phyloP scores from a whole-genome alignment of 805 yeast genomes.

The Suhomyces canberraensis region DNA sequence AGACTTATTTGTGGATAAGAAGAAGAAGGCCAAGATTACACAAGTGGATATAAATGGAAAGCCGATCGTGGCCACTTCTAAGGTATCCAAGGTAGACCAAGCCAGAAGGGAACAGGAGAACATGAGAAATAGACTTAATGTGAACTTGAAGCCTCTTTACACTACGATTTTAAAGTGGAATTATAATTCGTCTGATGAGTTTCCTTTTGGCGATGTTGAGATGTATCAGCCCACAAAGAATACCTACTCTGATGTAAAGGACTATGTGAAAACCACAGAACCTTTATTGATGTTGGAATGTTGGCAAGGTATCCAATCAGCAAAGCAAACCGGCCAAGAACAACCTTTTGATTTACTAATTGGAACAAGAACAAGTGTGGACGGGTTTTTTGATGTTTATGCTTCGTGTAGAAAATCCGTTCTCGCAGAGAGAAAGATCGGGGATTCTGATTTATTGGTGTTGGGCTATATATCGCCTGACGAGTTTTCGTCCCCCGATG shows the following conservation, averaged over 20 bases:
- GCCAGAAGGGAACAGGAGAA: slow-evolving; percentile 60
- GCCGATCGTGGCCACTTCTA: slow-evolving; percentile 20
- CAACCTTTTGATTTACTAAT: slow-evolving; percentile 63
- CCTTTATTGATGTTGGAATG: slow-evolving; percentile 86
- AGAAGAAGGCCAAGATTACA: slow-evolving; percentile 31
- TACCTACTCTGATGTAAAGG: slow-evolving; percentile 53
- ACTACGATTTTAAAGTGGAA: slow-evolving; percentile 72
- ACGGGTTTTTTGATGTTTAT: slow-evolving; percentile 83
- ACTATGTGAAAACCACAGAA: slow-evolving; percentile 66
- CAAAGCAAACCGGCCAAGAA: slow-evolving; percentile 59
- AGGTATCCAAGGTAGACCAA: slow-evolving; percentile 24
- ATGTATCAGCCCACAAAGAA: slow-evolving; percentile 50
- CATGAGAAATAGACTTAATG: slow-evolving; percentile 76
- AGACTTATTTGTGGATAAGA: slow-evolving; percentile 38
- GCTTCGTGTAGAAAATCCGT: slow-evolving; percentile 59
- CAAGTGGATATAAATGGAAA: slow-evolving; percentile 45
- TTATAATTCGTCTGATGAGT: slow-evolving; percentile 52
- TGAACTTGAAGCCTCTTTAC: slow-evolving; percentile 75
- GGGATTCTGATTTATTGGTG: slow-evolving; percentile 77
- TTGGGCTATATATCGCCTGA: slow-evolving; percentile 36
- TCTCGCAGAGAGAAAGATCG: slow-evolving; percentile 49
- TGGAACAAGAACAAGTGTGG: slow-evolving; percentile 80
- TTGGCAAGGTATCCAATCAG: slow-evolving; percentile 84
- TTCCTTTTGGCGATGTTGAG: slow-evolving; percentile 51
- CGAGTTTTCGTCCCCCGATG: slow-evolving; percentile 19